Base-by-base conservation (phyloP, 805 yeast species). In the Candida ovalis region DNA sequence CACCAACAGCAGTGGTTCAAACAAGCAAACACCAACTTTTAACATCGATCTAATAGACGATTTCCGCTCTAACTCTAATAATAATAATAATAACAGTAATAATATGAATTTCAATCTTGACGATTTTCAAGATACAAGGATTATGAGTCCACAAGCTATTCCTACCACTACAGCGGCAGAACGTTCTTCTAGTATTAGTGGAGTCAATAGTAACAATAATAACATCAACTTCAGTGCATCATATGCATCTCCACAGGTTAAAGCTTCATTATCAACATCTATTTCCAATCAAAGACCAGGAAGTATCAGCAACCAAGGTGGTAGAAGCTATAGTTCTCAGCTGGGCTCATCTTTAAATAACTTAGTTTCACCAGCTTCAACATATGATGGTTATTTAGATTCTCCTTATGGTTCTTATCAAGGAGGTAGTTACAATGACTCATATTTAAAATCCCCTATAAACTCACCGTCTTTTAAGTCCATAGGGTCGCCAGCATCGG, bases 321-420 rank as follows among this genome's bases (percentile, higher is more conserved):
- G 61, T 1, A 57, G 58, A 44, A 58, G 64, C 45, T 62, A 61
- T 43, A 57, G 66, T 2, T 60, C 63, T 2, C 67, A 64, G 38
- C 45, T 66, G 35, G 69, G 66, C 1, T 58, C 64, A 1, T 62
- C 69, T 0, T 49, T 67, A 32, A 64, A 60, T 51, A 65, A 58
- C 35, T 42, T 68, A 6, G 52, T 66, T 5, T 68, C 72, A 2
- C 72, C 72, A 2, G 59, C 60, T 13, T 64, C 65, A 33, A 66
- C 64, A n/a, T 65, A 63, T 45, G 67, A 62, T 43, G 68, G 66
- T 1, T 57, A 58, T 43, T 55, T 62, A 12, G 70, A 65, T 32
- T 67, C 71, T 13, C 67, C 72, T 1, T 68, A 67, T 48, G 70
- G 70, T 2, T 66, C 71, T 2, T 62, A 57, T 33, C 62, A 55